Conservation (phyloP, 768 basidiomycete genomes). For the Mrakia frigida region DNA sequence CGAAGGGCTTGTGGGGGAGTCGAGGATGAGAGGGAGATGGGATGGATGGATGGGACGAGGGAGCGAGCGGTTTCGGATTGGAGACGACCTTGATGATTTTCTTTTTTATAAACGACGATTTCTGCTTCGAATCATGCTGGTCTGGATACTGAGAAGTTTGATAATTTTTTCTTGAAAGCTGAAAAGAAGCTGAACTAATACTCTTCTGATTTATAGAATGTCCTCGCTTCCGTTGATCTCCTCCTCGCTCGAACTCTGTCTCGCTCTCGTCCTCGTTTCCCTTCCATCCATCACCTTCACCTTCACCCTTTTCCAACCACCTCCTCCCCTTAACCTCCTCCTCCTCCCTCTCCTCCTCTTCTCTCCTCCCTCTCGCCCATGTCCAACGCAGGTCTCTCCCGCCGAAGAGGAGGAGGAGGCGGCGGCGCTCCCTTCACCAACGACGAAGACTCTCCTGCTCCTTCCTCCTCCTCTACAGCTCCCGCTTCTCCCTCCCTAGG, state of each 20-base stretch:
- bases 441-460: conserved; percentile 22
- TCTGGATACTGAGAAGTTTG: too few relatives aligned
- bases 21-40: not conserved
- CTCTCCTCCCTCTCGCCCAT: not conserved
- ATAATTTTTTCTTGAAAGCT: too few relatives aligned
- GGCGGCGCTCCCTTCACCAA: not conserved
- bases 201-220: not conserved
- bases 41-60: too few relatives aligned
- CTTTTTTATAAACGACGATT: too few relatives aligned
- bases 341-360: not conserved
- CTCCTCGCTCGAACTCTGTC: not conserved
- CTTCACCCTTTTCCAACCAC: not conserved
- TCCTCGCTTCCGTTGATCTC: not conserved
- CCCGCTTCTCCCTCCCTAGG: not conserved
- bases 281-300: not conserved
- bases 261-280: not conserved
- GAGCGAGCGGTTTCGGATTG: too few relatives aligned
- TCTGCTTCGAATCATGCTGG: too few relatives aligned
- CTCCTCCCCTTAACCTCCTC: not conserved
- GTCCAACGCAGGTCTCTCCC: conserved; percentile 16
- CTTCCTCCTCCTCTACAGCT: not conserved
- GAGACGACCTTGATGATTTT: too few relatives aligned
- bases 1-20: conserved; percentile 21
- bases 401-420: conserved; percentile 27
- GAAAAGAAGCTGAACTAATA: not conserved